A percentile compares a stretch with the other conserved stretches of the same genome.
Conservation (phyloP, 1,284 basidiomycete species). For the Sutorius eximius region DNA sequence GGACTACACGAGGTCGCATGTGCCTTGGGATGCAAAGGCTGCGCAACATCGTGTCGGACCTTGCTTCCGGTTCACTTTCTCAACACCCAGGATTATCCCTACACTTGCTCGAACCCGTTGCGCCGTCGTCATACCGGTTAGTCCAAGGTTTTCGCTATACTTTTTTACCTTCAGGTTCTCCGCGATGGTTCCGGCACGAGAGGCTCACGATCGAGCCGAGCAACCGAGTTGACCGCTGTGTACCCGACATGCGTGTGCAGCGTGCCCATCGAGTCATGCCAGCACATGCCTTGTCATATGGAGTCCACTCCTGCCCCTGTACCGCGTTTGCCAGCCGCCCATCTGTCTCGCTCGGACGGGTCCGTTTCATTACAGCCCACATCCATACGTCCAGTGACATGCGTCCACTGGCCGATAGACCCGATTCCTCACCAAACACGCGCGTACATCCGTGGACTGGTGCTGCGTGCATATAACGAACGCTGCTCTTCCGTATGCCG, state of each 20-base stretch:
- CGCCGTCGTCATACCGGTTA: not conserved
- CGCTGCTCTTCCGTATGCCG: slow-evolving; percentile 3
- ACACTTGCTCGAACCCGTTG: not conserved
- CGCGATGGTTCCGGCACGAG: not conserved
- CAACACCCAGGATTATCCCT: not conserved
- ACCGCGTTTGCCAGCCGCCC: slow-evolving; percentile 19
- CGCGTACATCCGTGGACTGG: slow-evolving; percentile 6
- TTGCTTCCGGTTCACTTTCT: slow-evolving; percentile 16
- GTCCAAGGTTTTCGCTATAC: not conserved
- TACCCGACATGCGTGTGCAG: slow-evolving; percentile 8
- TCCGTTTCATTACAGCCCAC: slow-evolving; percentile 7
- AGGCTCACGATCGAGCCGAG: not conserved
- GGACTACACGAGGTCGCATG: slow-evolving; percentile 25
- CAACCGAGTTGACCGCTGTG: too few species aligned
- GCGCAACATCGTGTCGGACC: slow-evolving; percentile 14
- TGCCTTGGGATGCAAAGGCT: slow-evolving; percentile 10
- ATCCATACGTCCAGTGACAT: slow-evolving; percentile 14
- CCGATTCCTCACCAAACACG: slow-evolving; percentile 16
- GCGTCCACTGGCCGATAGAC: slow-evolving; percentile 6
- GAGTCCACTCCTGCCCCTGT: slow-evolving; percentile 18
- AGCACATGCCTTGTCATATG: slow-evolving; percentile 14
- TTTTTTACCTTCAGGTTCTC: not conserved
- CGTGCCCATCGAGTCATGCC: slow-evolving; percentile 15
- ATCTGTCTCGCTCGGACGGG: slow-evolving; percentile 6
- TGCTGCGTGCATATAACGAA: slow-evolving; percentile 31